Evolutionary conservation across 352 stramenopile species (phyloP).

Genomic region (Globisporangium cystogenes): DNA sequence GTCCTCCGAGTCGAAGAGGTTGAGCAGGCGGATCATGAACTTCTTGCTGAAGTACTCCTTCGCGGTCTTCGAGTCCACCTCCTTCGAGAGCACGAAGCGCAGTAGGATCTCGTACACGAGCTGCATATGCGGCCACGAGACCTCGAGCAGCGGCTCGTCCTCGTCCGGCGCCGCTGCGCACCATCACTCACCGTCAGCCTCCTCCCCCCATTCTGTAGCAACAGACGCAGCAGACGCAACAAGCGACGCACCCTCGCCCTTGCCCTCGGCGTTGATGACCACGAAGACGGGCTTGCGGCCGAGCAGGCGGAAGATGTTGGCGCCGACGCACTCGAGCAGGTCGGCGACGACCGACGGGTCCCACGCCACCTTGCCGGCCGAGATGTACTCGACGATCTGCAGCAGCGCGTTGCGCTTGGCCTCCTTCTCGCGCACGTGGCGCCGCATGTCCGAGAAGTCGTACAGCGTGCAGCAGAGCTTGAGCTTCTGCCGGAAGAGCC

Average conservation of each 20-base stretch:
- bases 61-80: constrained; percentile 95
- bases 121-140: constrained; percentile 96
- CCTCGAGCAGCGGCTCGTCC: constrained; percentile 96
- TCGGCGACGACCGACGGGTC: no score
- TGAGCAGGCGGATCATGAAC: constrained; percentile 96
- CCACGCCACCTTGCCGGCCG: no score
- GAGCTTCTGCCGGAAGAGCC: constrained; percentile 96
- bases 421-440: no score
- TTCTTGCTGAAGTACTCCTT: constrained; percentile 99
- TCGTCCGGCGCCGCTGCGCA: no score
- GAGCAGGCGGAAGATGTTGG: no score
- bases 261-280: no score
- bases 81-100: constrained; percentile 95
- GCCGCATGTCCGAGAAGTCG: constrained; percentile 95
- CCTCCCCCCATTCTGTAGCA: constrained; percentile 93
- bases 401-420: constrained; percentile 3
- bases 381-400: no score
- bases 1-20: constrained; percentile 95
- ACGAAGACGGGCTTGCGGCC: no score
- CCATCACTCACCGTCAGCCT: no score
- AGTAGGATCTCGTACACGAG: constrained; percentile 99
- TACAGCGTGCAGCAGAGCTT: constrained; percentile 96
- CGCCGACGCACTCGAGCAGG: no score
- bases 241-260: background rate
- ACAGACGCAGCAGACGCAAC: constrained; percentile 87